phyloP scores from a whole-genome alignment of 2,329 filamentous ascomycete species.

The Diaporthe sp. region DNA sequence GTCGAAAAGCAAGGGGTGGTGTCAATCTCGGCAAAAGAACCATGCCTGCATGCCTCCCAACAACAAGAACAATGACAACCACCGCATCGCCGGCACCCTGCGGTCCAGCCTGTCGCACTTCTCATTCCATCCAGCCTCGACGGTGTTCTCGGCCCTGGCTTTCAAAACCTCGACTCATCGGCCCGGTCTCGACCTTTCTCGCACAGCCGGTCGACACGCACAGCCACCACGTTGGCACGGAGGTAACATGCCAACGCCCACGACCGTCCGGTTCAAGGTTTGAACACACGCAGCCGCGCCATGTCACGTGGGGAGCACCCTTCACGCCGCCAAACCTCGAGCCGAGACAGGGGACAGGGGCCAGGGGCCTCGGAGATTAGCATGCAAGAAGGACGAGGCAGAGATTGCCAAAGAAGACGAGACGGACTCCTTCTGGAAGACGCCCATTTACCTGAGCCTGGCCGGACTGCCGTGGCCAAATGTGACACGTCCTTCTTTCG shows the following conservation, averaged over 20 bases:
- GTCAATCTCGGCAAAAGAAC: slow-evolving; percentile 28
- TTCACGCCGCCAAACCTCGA: slow-evolving; percentile 10
- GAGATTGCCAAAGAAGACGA: slow-evolving; percentile 17
- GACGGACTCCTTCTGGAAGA: slow-evolving; percentile 22
- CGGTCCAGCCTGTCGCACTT: slow-evolving; percentile 13
- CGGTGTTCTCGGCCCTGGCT: background rate
- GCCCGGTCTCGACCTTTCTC: background rate
- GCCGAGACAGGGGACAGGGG: slow-evolving; percentile 21
- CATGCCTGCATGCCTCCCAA: slow-evolving; percentile 14
- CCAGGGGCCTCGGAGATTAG: slow-evolving; percentile 25
- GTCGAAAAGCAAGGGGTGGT: slow-evolving; percentile 27
- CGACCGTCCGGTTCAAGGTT: background rate
- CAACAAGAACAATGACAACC: slow-evolving; percentile 10
- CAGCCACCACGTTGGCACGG: slow-evolving; percentile 27
- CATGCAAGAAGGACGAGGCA: slow-evolving; percentile 10
- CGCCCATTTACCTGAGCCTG: slow-evolving; percentile 5
- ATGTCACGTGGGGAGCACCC: slow-evolving; percentile 14
- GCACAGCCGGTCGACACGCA: background rate
- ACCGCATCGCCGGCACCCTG: background rate
- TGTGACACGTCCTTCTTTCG: slow-evolving; percentile 14
- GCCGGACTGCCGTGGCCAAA: slow-evolving; percentile 3
- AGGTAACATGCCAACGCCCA: background rate
- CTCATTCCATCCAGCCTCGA: background rate
- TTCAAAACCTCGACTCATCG: background rate
- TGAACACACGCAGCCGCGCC: slow-evolving; percentile 18